A percentile compares a stretch with the other conserved stretches of the same genome.
Evolutionary conservation across 495 filamentous ascomycete species (phyloP).

Genomic region (Bombardia bombarda): DNA sequence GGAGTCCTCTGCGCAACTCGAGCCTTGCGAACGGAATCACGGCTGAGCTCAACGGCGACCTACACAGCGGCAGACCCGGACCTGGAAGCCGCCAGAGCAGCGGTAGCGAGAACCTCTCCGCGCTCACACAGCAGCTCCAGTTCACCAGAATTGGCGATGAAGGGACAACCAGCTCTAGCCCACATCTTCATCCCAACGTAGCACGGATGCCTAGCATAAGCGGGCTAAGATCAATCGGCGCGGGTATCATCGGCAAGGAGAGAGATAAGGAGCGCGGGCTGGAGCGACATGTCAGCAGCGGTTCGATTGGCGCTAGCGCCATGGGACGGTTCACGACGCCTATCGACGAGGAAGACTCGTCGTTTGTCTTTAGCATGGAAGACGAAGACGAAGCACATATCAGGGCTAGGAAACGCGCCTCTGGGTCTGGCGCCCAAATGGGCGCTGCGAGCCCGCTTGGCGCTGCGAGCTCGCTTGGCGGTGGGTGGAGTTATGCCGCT

Average conservation of each 20-base stretch:
- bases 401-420: slow-evolving; percentile 32
- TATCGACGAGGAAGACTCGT: slow-evolving; percentile 66
- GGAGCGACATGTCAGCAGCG: slow-evolving; percentile 46
- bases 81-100: slow-evolving; percentile 28
- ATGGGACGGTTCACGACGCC: slow-evolving; percentile 50
- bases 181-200: slow-evolving; percentile 30
- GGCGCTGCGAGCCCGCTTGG: slow-evolving; percentile 24
- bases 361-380: slow-evolving; percentile 78
- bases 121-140: slow-evolving; percentile 63
- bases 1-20: slow-evolving; percentile 89
- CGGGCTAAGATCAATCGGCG: slow-evolving; percentile 11
- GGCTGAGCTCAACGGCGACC: slow-evolving; percentile 42
- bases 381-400: slow-evolving; percentile 55
- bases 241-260: slow-evolving; percentile 26
- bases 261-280: slow-evolving; percentile 24
- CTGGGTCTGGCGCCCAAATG: slow-evolving; percentile 14
- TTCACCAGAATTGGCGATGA: slow-evolving; percentile 43
- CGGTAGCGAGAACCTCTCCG: slow-evolving; percentile 49
- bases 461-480: slow-evolving; percentile 22
- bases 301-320: slow-evolving; percentile 41
- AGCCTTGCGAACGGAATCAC: slow-evolving; percentile 58
- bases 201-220: slow-evolving; percentile 20
- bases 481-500: slow-evolving; percentile 31
- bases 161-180: slow-evolving; percentile 28
- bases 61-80: slow-evolving; percentile 15